These are phyloP conservation scores for Carex littledalei DNA, from an alignment of 176 grass and related monocot genomes.

Conservation along the genomic window DNA sequence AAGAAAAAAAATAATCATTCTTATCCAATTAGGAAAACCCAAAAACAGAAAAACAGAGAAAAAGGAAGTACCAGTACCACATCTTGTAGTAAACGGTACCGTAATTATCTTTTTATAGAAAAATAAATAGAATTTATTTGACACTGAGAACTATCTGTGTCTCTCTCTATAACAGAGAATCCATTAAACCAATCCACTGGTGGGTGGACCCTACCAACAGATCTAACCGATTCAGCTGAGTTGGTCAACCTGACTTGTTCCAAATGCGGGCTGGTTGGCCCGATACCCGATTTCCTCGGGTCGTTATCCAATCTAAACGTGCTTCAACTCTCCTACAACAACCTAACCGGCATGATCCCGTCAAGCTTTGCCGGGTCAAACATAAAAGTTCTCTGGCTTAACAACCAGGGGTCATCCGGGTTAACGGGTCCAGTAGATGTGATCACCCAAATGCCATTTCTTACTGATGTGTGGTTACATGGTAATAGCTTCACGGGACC, in stretches of 20 bases:
- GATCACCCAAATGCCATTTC: slow-evolving; percentile 35
- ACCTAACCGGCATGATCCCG: slow-evolving; percentile 48
- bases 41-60: background rate
- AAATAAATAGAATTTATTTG: background rate
- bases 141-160: background rate
- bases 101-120: background rate
- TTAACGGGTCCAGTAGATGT: slow-evolving; percentile 58
- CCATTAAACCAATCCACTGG: slow-evolving; percentile 43
- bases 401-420: slow-evolving; percentile 46
- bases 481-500: slow-evolving; percentile 69
- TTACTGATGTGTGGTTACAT: slow-evolving; percentile 71
- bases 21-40: background rate
- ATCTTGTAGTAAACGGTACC: background rate
- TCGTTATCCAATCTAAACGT: slow-evolving; percentile 30
- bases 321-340: slow-evolving; percentile 69
- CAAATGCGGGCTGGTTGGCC: slow-evolving; percentile 41
- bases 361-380: slow-evolving; percentile 21
- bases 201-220: slow-evolving; percentile 35
- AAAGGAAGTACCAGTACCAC: background rate
- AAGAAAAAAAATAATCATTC: background rate
- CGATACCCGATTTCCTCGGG: slow-evolving; percentile 44
- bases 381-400: slow-evolving; percentile 68
- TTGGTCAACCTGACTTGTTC: slow-evolving; percentile 39
- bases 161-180: slow-evolving; percentile 27
- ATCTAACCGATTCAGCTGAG: slow-evolving; percentile 31